These are phyloP conservation scores for Vigna trinervia DNA, from an alignment of 306 rosid genomes.

Conservation along the genomic window DNA sequence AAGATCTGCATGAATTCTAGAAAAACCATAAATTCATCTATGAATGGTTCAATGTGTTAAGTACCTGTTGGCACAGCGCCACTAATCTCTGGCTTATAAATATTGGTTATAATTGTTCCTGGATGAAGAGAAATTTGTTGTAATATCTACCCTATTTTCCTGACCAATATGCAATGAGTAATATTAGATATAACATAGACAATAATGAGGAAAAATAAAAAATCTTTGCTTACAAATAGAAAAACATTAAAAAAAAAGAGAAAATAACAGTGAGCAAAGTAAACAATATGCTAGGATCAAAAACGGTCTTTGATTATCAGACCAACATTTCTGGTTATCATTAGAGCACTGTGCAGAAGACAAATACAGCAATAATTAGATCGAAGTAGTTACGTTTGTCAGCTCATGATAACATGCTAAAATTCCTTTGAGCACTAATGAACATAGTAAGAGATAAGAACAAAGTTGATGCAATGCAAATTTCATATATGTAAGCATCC, in stretches of 20 bases:
- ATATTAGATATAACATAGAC: constrained; percentile 25
- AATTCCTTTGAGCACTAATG: neutral
- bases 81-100: constrained; percentile 52
- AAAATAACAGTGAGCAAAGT: neutral
- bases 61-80: constrained; percentile 49
- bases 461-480: no score
- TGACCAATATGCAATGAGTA: constrained; percentile 50
- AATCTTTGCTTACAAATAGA: neutral
- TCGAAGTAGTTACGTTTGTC: no score
- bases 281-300: neutral
- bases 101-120: constrained; percentile 65
- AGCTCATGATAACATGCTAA: neutral
- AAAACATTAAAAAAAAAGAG: neutral
- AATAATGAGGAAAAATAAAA: constrained; percentile 11
- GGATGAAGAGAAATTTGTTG: constrained; percentile 93
- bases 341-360: no score
- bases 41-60: neutral
- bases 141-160: constrained; percentile 69
- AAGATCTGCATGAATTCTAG: neutral
- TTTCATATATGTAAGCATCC: no score
- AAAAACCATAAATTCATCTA: neutral
- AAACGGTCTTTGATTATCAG: neutral
- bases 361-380: no score
- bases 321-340: neutral
- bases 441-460: neutral